These are phyloP conservation scores for Nemania abortiva DNA, from an alignment of 2,329 filamentous ascomycete species.

Conservation along the genomic window DNA sequence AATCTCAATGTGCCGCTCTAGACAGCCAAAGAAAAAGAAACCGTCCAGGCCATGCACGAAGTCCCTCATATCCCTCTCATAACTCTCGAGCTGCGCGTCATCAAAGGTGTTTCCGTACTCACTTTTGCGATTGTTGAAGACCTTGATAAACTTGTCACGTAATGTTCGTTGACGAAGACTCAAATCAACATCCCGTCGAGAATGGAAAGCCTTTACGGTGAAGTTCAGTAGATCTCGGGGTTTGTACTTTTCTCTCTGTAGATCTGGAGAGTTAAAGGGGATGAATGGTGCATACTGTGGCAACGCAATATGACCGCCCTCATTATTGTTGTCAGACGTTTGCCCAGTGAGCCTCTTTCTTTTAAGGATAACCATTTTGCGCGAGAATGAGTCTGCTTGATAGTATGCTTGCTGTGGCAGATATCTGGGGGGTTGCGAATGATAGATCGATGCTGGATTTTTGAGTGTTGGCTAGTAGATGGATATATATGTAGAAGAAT, in stretches of 20 bases:
- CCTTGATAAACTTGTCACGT: constrained; percentile 9
- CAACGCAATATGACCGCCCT: not conserved
- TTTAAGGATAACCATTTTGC: too few species aligned
- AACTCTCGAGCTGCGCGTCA: not conserved
- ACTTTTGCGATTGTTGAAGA: constrained; percentile 6
- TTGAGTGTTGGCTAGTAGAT: too few species aligned
- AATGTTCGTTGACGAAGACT: constrained; percentile 27
- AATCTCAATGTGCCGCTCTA: constrained; percentile 22
- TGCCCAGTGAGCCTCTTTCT: too few species aligned
- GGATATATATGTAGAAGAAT: too few species aligned
- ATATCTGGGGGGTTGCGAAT: too few species aligned
- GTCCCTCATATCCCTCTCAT: constrained; percentile 7
- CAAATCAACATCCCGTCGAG: constrained; percentile 17
- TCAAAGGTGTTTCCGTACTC: constrained; percentile 8
- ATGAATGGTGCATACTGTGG: constrained; percentile 3
- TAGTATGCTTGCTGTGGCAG: too few species aligned
- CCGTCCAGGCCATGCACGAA: constrained; percentile 35
- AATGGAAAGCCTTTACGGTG: constrained; percentile 33
- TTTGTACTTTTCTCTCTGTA: constrained; percentile 30
- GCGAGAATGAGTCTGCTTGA: too few species aligned
- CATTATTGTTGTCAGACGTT: too few species aligned
- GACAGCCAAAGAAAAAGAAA: constrained; percentile 42
- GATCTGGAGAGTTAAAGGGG: constrained; percentile 12
- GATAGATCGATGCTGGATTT: too few species aligned
- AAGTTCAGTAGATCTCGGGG: constrained; percentile 41